phyloP scores from a whole-genome alignment of 306 rosid genomes.

The Quercus dentata region DNA sequence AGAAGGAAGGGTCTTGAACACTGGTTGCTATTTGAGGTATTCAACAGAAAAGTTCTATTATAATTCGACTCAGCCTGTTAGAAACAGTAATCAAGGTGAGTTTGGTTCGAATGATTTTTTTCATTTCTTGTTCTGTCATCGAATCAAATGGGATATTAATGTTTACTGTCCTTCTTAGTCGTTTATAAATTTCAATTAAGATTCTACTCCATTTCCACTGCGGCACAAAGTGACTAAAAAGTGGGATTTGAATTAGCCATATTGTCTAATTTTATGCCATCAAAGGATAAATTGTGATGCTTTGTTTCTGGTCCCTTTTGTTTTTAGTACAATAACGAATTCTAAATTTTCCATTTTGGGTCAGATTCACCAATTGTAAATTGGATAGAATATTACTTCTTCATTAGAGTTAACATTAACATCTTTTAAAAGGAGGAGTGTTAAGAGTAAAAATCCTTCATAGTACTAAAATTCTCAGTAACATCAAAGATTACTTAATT shows the following conservation, averaged over 20 bases:
- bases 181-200: neutral
- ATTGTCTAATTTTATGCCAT: no score
- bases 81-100: slow-evolving; percentile 34
- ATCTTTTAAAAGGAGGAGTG: neutral
- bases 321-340: no score
- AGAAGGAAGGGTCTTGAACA: slow-evolving; percentile 65
- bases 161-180: neutral
- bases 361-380: neutral
- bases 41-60: slow-evolving; percentile 53
- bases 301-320: no score
- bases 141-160: neutral
- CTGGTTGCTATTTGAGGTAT: slow-evolving; percentile 69
- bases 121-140: neutral
- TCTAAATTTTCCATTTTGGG: no score
- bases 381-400: neutral
- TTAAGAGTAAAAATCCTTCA: no score
- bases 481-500: neutral
- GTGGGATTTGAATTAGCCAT: no score
- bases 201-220: neutral
- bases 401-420: neutral
- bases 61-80: slow-evolving; percentile 23
- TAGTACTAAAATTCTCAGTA: neutral
- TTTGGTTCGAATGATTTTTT: neutral
- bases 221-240: no score
- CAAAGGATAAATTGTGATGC: no score